Percentiles rank a stretch among this genome's conserved stretches.
Conservation (phyloP, 2,329 filamentous ascomycete genomes). For the Neofusicoccum parvum region DNA sequence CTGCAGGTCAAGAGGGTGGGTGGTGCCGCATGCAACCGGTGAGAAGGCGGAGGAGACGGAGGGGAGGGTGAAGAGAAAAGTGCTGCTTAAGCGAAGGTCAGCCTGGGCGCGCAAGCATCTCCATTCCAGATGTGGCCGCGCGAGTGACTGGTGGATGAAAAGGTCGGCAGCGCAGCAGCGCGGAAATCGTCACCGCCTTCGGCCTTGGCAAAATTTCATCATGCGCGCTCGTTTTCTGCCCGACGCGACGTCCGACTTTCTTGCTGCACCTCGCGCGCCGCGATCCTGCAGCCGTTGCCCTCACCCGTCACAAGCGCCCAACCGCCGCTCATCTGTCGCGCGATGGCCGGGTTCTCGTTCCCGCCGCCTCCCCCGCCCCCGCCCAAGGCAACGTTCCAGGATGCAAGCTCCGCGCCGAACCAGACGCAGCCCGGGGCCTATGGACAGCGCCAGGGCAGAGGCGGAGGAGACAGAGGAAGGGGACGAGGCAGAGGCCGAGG, state of each 20-base stretch:
- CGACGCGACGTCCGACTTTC: not conserved
- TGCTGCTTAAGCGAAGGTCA: not conserved
- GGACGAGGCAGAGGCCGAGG: slow-evolving; percentile 36
- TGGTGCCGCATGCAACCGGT: not conserved
- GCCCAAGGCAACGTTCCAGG: slow-evolving; percentile 33
- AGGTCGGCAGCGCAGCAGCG: not conserved
- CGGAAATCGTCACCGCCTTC: slow-evolving; percentile 17
- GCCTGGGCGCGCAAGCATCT: not conserved
- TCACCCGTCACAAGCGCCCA: not conserved
- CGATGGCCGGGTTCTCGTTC: slow-evolving; percentile 40
- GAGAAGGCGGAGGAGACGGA: not conserved
- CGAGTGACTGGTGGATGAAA: slow-evolving; percentile 4
- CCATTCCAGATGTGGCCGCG: not conserved
- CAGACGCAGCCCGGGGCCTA: slow-evolving; percentile 28
- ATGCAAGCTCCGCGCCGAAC: slow-evolving; percentile 31
- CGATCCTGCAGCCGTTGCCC: not conserved
- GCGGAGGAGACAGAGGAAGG: slow-evolving; percentile 24
- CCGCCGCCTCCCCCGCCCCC: slow-evolving; percentile 52
- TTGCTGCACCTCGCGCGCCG: not conserved
- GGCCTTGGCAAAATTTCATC: slow-evolving; percentile 20
- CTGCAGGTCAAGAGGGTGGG: not conserved
- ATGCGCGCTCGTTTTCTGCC: not conserved
- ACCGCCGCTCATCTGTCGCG: not conserved
- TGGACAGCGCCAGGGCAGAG: slow-evolving; percentile 13
- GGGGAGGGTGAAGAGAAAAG: not conserved